Evolutionary conservation across 2,329 filamentous ascomycete genomes (phyloP).

Genomic region (Iodosphaeria phyllophila): DNA sequence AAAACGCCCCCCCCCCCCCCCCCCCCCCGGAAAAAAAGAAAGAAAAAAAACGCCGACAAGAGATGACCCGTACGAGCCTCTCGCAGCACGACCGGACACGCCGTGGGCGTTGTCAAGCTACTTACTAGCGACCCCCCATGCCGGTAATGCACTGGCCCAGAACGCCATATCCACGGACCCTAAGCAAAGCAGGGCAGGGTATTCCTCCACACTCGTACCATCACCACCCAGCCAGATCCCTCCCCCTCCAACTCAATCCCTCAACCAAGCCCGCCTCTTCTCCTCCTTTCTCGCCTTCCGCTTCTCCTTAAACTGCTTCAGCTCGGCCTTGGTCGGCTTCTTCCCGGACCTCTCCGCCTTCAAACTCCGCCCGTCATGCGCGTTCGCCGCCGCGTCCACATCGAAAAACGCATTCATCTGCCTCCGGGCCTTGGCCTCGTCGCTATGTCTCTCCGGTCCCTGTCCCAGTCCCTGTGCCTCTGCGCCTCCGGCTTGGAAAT

Average conservation of each 20-base stretch:
- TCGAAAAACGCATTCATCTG: conserved; percentile 95
- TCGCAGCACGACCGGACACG: too few relatives aligned
- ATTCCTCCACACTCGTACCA: conserved; percentile 59
- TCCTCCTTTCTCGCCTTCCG: conserved; percentile 79
- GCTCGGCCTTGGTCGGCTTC: conserved; percentile 66
- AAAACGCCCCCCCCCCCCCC: too few relatives aligned
- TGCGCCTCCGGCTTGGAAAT: conserved; percentile 55
- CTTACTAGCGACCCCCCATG: too few relatives aligned
- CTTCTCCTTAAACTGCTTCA: conserved; percentile 87
- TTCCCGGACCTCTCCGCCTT: conserved; percentile 79
- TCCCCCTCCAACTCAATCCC: conserved; percentile 64
- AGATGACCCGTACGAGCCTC: too few relatives aligned
- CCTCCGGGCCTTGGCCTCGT: conserved; percentile 69
- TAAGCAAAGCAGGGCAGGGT: neutral
- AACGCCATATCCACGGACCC: too few relatives aligned
- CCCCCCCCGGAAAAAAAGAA: too few relatives aligned
- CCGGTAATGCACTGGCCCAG: neutral
- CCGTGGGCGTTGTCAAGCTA: too few relatives aligned
- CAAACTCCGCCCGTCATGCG: conserved; percentile 74
- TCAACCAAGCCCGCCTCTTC: conserved; percentile 79
- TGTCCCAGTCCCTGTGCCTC: too few relatives aligned
- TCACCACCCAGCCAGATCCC: conserved; percentile 84
- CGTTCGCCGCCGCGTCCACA: conserved; percentile 81
- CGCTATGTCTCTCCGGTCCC: conserved; percentile 59
- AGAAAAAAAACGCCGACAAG: too few relatives aligned